Percentiles rank a stretch among this genome's conserved stretches.
Evolutionary conservation across 805 yeast genomes (phyloP).

Genomic region (Soucietia sequanensis): DNA sequence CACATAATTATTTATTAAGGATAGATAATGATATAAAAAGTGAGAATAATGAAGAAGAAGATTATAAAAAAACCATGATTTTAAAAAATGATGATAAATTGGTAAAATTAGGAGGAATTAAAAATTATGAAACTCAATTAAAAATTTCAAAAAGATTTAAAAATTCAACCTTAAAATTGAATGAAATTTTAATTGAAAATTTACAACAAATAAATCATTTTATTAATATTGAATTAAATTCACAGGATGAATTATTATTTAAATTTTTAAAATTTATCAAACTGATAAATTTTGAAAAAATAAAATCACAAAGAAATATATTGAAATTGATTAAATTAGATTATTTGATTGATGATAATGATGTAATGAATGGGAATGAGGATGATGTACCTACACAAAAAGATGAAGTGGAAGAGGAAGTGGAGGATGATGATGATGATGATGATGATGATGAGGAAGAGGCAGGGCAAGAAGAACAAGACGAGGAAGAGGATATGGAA

Average conservation of each 20-base stretch:
- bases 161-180: constrained; percentile 30
- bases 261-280: constrained; percentile 24
- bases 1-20: constrained; percentile 27
- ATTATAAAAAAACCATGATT: neutral
- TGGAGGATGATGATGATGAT: neutral
- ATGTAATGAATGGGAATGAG: neutral
- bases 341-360: constrained; percentile 17
- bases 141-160: constrained; percentile 34
- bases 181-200: constrained; percentile 39
- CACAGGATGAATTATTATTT: constrained; percentile 32
- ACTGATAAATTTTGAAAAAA: constrained; percentile 21
- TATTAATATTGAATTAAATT: constrained; percentile 37
- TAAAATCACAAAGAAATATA: constrained; percentile 26
- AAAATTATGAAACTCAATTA: constrained; percentile 37
- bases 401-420: neutral
- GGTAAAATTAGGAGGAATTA: constrained; percentile 9
- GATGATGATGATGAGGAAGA: constrained; percentile 3
- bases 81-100: neutral
- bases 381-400: constrained; percentile 1
- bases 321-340: constrained; percentile 31
- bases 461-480: too few species aligned
- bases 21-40: constrained; percentile 15
- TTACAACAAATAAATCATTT: constrained; percentile 36
- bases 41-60: constrained; percentile 9
- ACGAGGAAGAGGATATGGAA: constrained; percentile 1